Percentiles rank a stretch among this genome's conserved stretches.
These are phyloP conservation scores for Nicotiana benthamiana DNA, from an alignment of 257 asterid species.

Conservation along the genomic window DNA sequence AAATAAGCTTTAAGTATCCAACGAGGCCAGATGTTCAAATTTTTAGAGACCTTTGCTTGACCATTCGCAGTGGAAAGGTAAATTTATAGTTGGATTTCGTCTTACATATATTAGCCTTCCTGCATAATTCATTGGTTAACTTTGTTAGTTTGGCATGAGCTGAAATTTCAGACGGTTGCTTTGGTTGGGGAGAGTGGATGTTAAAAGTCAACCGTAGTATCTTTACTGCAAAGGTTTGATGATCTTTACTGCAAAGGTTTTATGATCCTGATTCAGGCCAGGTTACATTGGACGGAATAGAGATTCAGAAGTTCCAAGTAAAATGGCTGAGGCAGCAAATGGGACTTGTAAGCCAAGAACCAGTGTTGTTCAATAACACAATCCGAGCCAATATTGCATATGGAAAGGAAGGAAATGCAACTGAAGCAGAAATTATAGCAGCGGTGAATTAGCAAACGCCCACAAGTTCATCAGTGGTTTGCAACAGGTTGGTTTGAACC, in stretches of 20 bases:
- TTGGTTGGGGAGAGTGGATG: constrained; percentile 95
- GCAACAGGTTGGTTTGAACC: constrained; percentile 24
- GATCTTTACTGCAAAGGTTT: constrained; percentile 70
- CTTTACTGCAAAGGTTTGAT: constrained; percentile 70
- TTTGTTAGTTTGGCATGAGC: not conserved
- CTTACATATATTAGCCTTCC: not conserved
- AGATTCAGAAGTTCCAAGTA: constrained; percentile 59
- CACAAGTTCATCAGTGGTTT: constrained; percentile 81
- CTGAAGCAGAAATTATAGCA: constrained; percentile 65
- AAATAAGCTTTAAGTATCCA: constrained; percentile 72
- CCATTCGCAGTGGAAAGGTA: constrained; percentile 74
- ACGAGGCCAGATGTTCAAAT: constrained; percentile 72
- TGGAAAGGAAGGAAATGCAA: constrained; percentile 72
- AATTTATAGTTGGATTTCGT: not conserved
- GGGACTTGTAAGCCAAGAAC: constrained; percentile 97
- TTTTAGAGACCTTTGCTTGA: constrained; percentile 51
- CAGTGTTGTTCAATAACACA: constrained; percentile 64
- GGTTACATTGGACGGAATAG: constrained; percentile 64
- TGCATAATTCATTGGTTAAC: not conserved
- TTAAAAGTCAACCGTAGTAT: constrained; percentile 79
- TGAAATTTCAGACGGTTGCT: constrained; percentile 61
- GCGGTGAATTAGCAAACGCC: constrained; percentile 88
- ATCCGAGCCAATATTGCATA: constrained; percentile 79
- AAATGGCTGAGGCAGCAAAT: constrained; percentile 87
- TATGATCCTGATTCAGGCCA: constrained; percentile 71